Evolutionary conservation across 495 filamentous ascomycete genomes (phyloP), one percentile per base, ranked within the genome.

Genomic region (Lophiotrema nucula): DNA sequence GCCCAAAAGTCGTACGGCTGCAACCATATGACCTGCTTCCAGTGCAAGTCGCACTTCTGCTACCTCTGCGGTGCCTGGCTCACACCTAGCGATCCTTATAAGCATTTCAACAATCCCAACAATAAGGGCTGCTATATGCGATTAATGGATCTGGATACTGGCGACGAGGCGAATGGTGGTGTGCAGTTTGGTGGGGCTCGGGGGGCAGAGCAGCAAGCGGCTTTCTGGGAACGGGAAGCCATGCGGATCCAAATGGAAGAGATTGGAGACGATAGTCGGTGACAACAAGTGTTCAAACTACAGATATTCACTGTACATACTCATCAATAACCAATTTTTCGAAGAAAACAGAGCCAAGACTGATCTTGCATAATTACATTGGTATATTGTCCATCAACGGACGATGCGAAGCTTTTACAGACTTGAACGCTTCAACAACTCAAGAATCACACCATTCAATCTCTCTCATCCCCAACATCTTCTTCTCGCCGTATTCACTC

Each of bases 21-120:
- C 82, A 98, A 98, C 70, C 93, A 98, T 68, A 98, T 98, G 93
- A 86, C 84, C 15, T 98, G 93, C 69, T 90, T 87, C 71, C 84
- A 87, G 52, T 98, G 93, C 74, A 76, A 83, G 39, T 85, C 89
- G 1, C 93, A 97, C 70, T 98, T 97, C 67, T 98, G 93, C 72
- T 98, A 97, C 66, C 84, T 98, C 4, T 98, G 93, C 70, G 87
- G 87, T 0, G 78, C 83, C 12, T 98, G 90, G 87, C 78, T 98
- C n/a, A 74, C 82, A 18, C 80, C 85, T 2, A 75, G 70, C 16
- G 92, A 97, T 58, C 92, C 93, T 10, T 98, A 97, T 61, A 70
- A 76, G 43, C 93, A 98, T 69, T 98, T 90, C 75, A 97, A 96
- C 65, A 81, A 82, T 21, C 21, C 28, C 1, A 62, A 67, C 35